Conservation (phyloP, 805 yeast species). For the Hanseniaspora lindneri region DNA sequence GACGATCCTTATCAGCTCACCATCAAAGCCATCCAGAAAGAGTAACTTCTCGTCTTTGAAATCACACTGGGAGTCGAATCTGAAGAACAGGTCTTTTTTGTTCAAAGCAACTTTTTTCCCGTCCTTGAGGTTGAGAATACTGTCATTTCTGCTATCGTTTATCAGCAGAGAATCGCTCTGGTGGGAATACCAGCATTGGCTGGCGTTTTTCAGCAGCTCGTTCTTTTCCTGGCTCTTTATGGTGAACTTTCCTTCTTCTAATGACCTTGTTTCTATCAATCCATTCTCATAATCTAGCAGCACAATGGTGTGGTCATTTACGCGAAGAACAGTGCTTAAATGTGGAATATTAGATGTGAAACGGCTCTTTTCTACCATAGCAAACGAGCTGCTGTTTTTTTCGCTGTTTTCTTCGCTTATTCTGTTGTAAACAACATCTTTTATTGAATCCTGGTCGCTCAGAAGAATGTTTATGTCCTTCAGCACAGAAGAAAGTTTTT, state of each 20-base stretch:
- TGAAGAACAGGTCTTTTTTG: conserved; percentile 8
- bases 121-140: not conserved
- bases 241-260: not conserved
- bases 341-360: conserved; percentile 5
- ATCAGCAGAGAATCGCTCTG: not conserved
- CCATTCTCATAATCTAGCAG: conserved; percentile 7
- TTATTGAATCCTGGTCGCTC: not conserved
- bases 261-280: conserved; percentile 7
- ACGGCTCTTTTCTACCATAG: not conserved
- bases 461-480: conserved; percentile 10
- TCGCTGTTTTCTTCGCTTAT: not conserved
- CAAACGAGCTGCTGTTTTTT: not conserved
- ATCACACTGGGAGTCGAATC: not conserved
- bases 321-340: not conserved
- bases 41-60: conserved; percentile 7
- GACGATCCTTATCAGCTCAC: conserved; percentile 1
- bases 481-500: not conserved
- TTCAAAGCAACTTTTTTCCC: not conserved
- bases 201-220: not conserved
- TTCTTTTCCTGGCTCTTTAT: not conserved
- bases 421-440: not conserved
- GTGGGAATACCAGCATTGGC: conserved; percentile 6
- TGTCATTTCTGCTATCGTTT: not conserved
- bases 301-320: not conserved
- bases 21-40: conserved; percentile 3